Evolutionary conservation across 176 grass and related monocot genomes (phyloP), one percentile per base, ranked within the genome.

Genomic region (Tillandsia leiboldiana): DNA sequence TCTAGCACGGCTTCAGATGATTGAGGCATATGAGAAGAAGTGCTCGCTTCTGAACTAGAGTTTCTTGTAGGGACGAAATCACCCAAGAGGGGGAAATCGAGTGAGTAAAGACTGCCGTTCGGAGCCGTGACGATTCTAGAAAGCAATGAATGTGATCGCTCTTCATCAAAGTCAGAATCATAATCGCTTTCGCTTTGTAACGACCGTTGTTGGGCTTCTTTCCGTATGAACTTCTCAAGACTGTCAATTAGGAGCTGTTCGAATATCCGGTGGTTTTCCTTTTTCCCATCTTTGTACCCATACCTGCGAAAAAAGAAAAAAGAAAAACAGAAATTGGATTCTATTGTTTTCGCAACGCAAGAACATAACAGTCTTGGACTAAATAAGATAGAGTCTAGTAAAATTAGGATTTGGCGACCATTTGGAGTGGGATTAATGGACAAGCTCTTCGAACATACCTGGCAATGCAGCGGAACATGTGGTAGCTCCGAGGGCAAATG

Each of bases 391-490:
- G 4, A 33, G 29, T 3, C 29, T 33, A 33, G 29, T 33, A 33
- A 33, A 5, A 42, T 42, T 42, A 42, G 33, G 33, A 42, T 4
- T 42, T 42, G 33, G 33, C 33, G 33, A 6, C 33, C 33, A 42
- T 42, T 42, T 6, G 33, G 33, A 42, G 33, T 42, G 4, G 33
- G 33, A 42, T 42, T 42, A 42, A 42, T 42, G 4, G 33, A 42
- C 33, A 42, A 42, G 33, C 33, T 22, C 56, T 18, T 18, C 22
- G 7, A 66, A 50, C 74, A 69, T 82, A 96, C 93, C 93, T 89
- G 49, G 89, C 93, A 71, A 97, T 92, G 76, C 93, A 97, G 27
- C 93, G 88, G 72, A 97, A 97, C 83, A 92, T 74, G 86, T 92
- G 86, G 73, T 90, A 97, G 54, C 83, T 77, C 76, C 90, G 89